Conservation (phyloP, 768 basidiomycete species). For the Amanita jacksonii region DNA sequence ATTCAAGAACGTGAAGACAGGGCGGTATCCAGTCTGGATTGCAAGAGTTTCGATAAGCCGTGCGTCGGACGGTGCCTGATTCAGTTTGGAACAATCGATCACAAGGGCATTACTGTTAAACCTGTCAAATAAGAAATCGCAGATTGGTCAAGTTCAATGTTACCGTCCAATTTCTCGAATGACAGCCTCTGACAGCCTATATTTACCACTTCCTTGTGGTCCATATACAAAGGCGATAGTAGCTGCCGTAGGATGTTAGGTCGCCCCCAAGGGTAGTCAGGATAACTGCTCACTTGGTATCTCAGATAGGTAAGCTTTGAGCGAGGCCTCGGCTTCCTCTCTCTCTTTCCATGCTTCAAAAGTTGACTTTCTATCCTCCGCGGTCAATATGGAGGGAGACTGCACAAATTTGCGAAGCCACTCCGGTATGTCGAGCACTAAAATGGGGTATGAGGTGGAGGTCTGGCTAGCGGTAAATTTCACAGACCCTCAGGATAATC, state of each 20-base stretch:
- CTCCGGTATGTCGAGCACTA: slow-evolving; percentile 67
- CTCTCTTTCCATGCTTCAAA: slow-evolving; percentile 78
- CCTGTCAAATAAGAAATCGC: not conserved
- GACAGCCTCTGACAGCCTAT: slow-evolving; percentile 42
- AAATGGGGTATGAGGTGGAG: not conserved
- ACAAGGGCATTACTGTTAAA: slow-evolving; percentile 50
- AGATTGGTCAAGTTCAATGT: slow-evolving; percentile 9
- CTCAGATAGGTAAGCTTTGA: slow-evolving; percentile 70
- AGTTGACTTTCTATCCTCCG: slow-evolving; percentile 15
- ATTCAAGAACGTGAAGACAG: slow-evolving; percentile 77
- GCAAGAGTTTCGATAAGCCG: slow-evolving; percentile 64
- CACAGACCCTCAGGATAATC: slow-evolving; percentile 58
- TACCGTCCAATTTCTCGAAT: slow-evolving; percentile 48
- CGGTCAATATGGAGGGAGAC: slow-evolving; percentile 21
- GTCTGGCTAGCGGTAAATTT: not conserved
- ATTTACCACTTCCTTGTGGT: slow-evolving; percentile 78
- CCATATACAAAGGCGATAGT: slow-evolving; percentile 75
- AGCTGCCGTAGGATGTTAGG: slow-evolving; percentile 24
- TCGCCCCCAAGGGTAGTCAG: not conserved
- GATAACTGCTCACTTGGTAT: slow-evolving; percentile 46
- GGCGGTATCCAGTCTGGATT: slow-evolving; percentile 80
- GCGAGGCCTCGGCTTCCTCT: slow-evolving; percentile 56
- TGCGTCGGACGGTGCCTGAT: slow-evolving; percentile 58
- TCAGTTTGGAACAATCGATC: slow-evolving; percentile 79
- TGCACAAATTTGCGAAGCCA: slow-evolving; percentile 62